Evolutionary conservation across 306 rosid species (phyloP).

Genomic region (Quercus mongolica): DNA sequence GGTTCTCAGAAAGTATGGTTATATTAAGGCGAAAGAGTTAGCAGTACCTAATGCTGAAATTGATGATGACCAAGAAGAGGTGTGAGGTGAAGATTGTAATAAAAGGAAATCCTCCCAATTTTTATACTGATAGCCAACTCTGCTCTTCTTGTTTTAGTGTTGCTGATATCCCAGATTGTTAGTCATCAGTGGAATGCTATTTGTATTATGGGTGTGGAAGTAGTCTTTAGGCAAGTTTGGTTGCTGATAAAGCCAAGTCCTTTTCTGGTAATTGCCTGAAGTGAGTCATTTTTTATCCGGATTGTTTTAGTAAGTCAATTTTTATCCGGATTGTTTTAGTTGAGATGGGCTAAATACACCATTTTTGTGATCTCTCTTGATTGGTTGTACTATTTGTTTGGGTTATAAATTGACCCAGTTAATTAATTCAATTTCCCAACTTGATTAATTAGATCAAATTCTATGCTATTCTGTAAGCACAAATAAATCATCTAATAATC

Average conservation of each 20-base stretch:
- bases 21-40: slow-evolving; percentile 2
- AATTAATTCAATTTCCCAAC: no score
- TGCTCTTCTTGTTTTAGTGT: neutral
- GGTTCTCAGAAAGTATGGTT: slow-evolving; percentile 27
- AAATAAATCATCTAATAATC: no score
- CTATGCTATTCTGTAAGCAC: no score
- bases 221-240: neutral
- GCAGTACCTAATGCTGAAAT: neutral
- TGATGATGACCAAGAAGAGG: slow-evolving; percentile 14
- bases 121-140: neutral
- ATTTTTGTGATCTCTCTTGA: neutral
- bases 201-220: neutral
- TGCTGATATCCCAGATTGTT: neutral
- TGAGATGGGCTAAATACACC: neutral
- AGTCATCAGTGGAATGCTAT: neutral
- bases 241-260: neutral
- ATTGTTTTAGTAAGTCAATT: neutral
- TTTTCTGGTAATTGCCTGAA: neutral
- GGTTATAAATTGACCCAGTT: no score
- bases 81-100: neutral
- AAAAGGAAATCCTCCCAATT: neutral
- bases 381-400: neutral
- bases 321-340: neutral
- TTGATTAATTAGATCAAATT: no score
- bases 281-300: neutral